Evolutionary conservation across 768 basidiomycete species (phyloP).

Genomic region (Termitomyces sp.): DNA sequence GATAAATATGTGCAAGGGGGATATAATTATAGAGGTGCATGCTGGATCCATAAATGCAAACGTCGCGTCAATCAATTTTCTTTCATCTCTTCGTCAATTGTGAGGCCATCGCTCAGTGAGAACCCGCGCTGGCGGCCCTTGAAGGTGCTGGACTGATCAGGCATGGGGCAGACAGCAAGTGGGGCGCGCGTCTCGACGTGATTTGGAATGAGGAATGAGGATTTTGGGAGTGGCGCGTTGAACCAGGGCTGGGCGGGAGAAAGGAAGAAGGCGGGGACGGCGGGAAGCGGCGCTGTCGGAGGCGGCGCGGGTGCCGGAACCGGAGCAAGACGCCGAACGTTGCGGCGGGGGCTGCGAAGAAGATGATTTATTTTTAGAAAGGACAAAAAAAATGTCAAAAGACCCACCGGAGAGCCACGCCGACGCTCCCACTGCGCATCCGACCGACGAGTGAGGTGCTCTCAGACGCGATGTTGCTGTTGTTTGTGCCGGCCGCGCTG

Average conservation of each 20-base stretch:
- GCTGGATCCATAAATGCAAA: not conserved
- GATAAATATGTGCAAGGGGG: conserved; percentile 9
- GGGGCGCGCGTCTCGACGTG: conserved; percentile 2
- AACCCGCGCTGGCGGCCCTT: conserved; percentile 31
- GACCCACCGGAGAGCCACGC: conserved; percentile 27
- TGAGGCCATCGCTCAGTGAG: conserved; percentile 26
- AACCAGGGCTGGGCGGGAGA: conserved; percentile 13
- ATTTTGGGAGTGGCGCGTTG: conserved; percentile 5
- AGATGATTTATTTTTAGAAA: conserved; percentile 5
- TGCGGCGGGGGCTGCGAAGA: conserved; percentile 36
- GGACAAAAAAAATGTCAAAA: conserved; percentile 10
- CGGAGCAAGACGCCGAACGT: conserved; percentile 31
- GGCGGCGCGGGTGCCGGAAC: conserved; percentile 35
- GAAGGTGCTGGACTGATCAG: conserved; percentile 2
- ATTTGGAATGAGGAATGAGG: not conserved
- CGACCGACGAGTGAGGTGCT: conserved; percentile 48
- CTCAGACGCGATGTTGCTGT: conserved; percentile 21
- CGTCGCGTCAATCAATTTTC: conserved; percentile 26
- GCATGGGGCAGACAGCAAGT: not conserved
- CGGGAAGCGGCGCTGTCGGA: conserved; percentile 38
- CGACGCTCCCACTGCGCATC: conserved; percentile 54
- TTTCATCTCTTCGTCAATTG: conserved; percentile 41
- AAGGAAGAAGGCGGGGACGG: conserved; percentile 23
- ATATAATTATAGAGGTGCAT: conserved; percentile 3
- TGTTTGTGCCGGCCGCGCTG: conserved; percentile 16